Evolutionary conservation across 176 grass and related monocot species (phyloP).

Genomic region (Leersia perrieri): DNA sequence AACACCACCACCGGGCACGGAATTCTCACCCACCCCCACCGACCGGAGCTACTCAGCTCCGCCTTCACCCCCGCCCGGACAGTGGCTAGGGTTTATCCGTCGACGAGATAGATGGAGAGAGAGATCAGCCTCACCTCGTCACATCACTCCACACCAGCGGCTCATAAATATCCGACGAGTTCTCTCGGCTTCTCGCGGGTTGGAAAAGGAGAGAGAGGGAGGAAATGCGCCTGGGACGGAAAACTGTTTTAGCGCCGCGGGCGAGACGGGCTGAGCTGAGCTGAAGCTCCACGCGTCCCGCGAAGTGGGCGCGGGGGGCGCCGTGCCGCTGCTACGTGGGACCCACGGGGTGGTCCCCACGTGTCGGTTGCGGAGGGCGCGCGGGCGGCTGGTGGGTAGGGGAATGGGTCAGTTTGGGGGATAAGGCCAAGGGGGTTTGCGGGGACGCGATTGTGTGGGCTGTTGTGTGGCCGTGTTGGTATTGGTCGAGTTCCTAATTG

Average conservation of each 20-base stretch:
- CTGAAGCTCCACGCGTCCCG: conserved; percentile 45
- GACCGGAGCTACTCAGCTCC: not conserved
- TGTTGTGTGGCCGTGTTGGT: not conserved
- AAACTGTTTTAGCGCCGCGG: conserved; percentile 16
- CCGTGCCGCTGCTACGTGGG: not conserved
- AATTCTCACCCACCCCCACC: conserved; percentile 40
- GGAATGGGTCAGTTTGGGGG: not conserved
- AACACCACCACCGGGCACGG: not conserved
- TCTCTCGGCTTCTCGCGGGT: conserved; percentile 16
- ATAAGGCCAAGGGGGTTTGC: not conserved
- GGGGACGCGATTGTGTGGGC: not conserved
- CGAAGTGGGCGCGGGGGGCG: not conserved
- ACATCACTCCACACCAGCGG: not conserved
- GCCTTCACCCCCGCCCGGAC: not conserved
- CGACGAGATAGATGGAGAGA: not conserved
- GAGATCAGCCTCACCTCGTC: not conserved
- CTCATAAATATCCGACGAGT: conserved; percentile 33
- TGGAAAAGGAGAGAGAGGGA: not conserved
- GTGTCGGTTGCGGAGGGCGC: not conserved
- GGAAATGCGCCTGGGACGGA: not conserved
- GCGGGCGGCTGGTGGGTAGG: not conserved
- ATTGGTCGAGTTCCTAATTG: not conserved
- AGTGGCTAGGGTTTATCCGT: conserved; percentile 7
- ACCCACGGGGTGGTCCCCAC: not conserved
- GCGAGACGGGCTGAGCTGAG: too few relatives aligned